Conservation (phyloP, 805 yeast genomes). For the Wickerhamiella alocasiicola region DNA sequence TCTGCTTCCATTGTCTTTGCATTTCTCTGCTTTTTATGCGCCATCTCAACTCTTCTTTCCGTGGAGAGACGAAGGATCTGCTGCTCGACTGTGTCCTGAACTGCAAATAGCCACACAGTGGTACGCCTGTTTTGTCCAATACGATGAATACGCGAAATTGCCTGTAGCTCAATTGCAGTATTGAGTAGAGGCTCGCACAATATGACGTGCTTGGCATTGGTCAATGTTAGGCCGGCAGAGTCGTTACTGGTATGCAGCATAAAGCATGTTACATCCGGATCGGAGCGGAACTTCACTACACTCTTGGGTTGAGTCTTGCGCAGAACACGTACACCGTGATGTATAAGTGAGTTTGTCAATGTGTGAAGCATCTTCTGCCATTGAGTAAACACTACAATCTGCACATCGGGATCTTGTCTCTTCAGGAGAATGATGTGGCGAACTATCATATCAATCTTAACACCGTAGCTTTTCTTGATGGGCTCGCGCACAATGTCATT, state of each 20-base stretch:
- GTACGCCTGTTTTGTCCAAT: conserved; percentile 80
- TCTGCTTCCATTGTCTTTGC: conserved; percentile 15
- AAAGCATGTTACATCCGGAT: conserved; percentile 63
- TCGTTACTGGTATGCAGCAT: conserved; percentile 73
- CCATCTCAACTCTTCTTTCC: conserved; percentile 37
- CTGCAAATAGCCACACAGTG: conserved; percentile 84
- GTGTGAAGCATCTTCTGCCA: conserved; percentile 66
- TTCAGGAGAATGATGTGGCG: conserved; percentile 58
- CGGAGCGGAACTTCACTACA: conserved; percentile 48
- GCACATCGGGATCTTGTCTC: conserved; percentile 46
- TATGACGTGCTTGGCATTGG: conserved; percentile 86
- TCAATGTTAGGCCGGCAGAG: conserved; percentile 67
- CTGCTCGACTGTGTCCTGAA: conserved; percentile 78
- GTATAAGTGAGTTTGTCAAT: conserved; percentile 50
- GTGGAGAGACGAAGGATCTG: conserved; percentile 63
- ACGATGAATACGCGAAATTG: conserved; percentile 81
- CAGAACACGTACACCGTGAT: conserved; percentile 28
- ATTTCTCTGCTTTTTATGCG: conserved; percentile 15
- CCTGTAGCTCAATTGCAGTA: conserved; percentile 78
- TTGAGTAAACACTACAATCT: conserved; percentile 80
- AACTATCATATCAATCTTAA: conserved; percentile 75
- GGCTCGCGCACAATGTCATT: conserved; percentile 31
- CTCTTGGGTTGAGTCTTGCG: conserved; percentile 10
- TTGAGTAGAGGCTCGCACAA: conserved; percentile 87
- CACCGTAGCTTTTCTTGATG: conserved; percentile 50